These are phyloP conservation scores for Perkinsus marinus DNA, from an alignment of 169 alveolate genomes.

Conservation along the genomic window DNA sequence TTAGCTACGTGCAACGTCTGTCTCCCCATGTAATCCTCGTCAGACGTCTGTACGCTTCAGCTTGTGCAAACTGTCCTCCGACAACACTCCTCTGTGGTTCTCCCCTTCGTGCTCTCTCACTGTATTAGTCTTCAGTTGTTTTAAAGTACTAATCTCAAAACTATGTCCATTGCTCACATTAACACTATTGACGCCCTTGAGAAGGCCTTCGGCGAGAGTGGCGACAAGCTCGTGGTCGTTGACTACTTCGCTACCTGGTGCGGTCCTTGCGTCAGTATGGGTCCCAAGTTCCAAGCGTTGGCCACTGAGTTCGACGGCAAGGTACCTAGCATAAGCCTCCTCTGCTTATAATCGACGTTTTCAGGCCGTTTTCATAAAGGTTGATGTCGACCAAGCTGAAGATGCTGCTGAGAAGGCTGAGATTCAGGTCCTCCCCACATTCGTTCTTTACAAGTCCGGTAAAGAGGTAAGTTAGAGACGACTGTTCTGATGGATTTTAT, in stretches of 20 bases:
- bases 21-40: too few species aligned
- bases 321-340: slow-evolving; percentile 1
- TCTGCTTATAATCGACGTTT: background rate
- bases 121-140: background rate
- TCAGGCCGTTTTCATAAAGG: slow-evolving; percentile 19
- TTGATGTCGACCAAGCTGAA: slow-evolving; percentile 22
- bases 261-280: slow-evolving; percentile 49
- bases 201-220: background rate
- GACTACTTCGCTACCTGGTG: slow-evolving; percentile 61
- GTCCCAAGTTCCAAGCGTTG: slow-evolving; percentile 27
- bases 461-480: background rate
- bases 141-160: background rate
- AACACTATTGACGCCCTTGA: background rate
- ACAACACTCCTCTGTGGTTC: too few species aligned
- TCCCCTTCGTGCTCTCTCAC: too few species aligned
- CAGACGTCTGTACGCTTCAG: too few species aligned
- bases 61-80: background rate
- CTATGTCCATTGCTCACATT: background rate
- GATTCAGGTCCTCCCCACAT: slow-evolving; percentile 21
- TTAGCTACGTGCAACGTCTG: too few species aligned
- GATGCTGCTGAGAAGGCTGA: slow-evolving; percentile 23
- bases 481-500: background rate
- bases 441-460: background rate
- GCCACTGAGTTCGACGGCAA: slow-evolving; percentile 16
- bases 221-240: slow-evolving; percentile 25